These are phyloP conservation scores for Tolypocladium amazonense DNA, from an alignment of 2,329 filamentous ascomycete species.

Conservation along the genomic window DNA sequence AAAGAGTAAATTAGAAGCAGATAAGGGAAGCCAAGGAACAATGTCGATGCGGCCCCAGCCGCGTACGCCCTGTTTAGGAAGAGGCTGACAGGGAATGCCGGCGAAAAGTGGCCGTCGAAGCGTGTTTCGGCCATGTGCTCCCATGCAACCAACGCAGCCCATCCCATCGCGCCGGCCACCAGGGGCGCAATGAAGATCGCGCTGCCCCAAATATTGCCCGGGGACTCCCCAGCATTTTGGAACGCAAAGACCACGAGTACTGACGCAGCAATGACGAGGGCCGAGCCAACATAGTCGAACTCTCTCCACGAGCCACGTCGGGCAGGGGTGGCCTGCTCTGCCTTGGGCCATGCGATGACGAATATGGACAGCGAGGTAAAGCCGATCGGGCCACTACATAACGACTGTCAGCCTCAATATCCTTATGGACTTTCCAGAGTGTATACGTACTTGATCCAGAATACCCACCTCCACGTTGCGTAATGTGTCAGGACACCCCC, in stretches of 20 bases:
- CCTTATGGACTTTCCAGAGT: neutral
- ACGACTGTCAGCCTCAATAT: neutral
- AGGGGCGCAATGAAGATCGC: conserved; percentile 21
- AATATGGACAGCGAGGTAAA: conserved; percentile 35
- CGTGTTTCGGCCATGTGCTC: conserved; percentile 13
- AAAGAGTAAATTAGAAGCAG: conserved; percentile 37
- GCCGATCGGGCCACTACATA: conserved; percentile 42
- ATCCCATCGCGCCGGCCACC: conserved; percentile 15
- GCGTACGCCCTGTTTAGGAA: conserved; percentile 36
- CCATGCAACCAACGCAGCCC: conserved; percentile 18
- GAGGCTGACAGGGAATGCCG: conserved; percentile 37
- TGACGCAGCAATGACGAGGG: conserved; percentile 41
- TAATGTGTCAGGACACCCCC: conserved; percentile 41
- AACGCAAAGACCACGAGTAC: conserved; percentile 48
- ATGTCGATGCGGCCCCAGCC: conserved; percentile 29
- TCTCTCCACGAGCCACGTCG: conserved; percentile 33
- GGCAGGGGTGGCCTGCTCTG: conserved; percentile 24
- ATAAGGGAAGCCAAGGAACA: conserved; percentile 40
- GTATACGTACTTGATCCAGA: conserved; percentile 43
- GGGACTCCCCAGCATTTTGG: conserved; percentile 33
- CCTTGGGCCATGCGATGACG: conserved; percentile 37
- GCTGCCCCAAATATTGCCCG: conserved; percentile 30
- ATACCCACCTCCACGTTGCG: conserved; percentile 42
- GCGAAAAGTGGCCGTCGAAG: conserved; percentile 15
- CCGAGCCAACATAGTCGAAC: conserved; percentile 41